Evolutionary conservation across 164 flowering plant genomes (phyloP).

Genomic region (Aristolochia contorta): DNA sequence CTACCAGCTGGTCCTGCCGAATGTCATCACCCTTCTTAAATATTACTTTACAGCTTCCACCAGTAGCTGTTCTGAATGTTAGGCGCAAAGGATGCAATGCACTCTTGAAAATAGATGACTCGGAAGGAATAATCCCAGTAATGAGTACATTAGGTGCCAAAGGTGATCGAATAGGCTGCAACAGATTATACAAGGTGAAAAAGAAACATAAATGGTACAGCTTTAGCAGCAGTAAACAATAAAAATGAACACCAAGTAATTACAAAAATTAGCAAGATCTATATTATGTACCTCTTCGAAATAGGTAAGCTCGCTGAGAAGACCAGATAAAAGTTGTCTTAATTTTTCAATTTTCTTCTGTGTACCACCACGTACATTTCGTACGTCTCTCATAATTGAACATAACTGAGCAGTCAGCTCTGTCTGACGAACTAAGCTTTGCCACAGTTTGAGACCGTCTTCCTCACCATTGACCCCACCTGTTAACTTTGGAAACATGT

Average conservation of each 20-base stretch:
- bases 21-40: slow-evolving; percentile 98
- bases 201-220: neutral
- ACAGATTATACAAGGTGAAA: slow-evolving; percentile 4
- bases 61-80: slow-evolving; percentile 71
- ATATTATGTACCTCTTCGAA: slow-evolving; percentile 71
- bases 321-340: slow-evolving; percentile 92
- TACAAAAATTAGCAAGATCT: neutral
- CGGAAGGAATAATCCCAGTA: slow-evolving; percentile 89
- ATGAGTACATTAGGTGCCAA: slow-evolving; percentile 71
- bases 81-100: slow-evolving; percentile 88
- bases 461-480: slow-evolving; percentile 60
- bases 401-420: slow-evolving; percentile 96
- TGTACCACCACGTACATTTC: slow-evolving; percentile 93
- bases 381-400: slow-evolving; percentile 85
- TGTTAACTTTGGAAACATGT: slow-evolving; percentile 35
- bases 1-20: slow-evolving; percentile 96
- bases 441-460: slow-evolving; percentile 89
- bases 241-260: no score
- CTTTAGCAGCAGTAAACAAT: no score
- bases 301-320: slow-evolving; percentile 93
- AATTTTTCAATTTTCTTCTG: slow-evolving; percentile 97
- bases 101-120: slow-evolving; percentile 92
- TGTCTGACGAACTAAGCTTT: slow-evolving; percentile 91
- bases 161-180: slow-evolving; percentile 93
- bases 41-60: slow-evolving; percentile 78